Evolutionary conservation across 2,329 filamentous ascomycete species (phyloP), one percentile per base, ranked within the genome.

Genomic region (Paecilomyces sp.): DNA sequence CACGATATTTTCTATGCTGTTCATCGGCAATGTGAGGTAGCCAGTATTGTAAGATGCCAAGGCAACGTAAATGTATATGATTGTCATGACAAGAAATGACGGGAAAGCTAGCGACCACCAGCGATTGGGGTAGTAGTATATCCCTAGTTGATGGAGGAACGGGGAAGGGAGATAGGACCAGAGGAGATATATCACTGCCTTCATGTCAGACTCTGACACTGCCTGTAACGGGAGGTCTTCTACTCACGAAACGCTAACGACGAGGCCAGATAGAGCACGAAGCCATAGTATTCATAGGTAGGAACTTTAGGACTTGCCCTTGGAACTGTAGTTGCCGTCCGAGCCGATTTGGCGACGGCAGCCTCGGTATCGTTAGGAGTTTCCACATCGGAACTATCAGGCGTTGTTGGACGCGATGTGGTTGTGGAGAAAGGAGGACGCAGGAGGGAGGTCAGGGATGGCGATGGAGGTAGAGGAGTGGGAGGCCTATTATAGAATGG

Each of bases 261-360:
- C 63, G 89, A 92, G 71, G 93, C 91, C 47, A 99, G 83, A 78
- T 99, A 97, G 56, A 99, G 84, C 58, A 96, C 93, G 77, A 99
- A 99, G 72, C 94, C 94, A 74, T 97, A 97, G 84, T 97, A 99
- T 74, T 99, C 94, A 79, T 99, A 97, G 0, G 94, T 99, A n/a
- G 94, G 94, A 2, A 99, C 92, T 72, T 94, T 92, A 1, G 94
- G 94, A 58, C 88, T 88, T 1, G 92, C 92, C 59, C 91, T 88
- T 5, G 92, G 91, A 18, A 96, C 85, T 1, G 84, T 88, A 62
- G 80, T 83, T 62, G 79, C 83, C 67, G 79, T 81, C 56, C 78
- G 80, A 58, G 82, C 86, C 30, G 83, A 86, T 70, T 77, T 82
- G 30, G 87, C 82, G 41, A 89, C 84, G 13, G 80, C 82, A 3